These are phyloP conservation scores for Hypomyces rosellus DNA, from an alignment of 2,329 filamentous ascomycete genomes.

Conservation along the genomic window DNA sequence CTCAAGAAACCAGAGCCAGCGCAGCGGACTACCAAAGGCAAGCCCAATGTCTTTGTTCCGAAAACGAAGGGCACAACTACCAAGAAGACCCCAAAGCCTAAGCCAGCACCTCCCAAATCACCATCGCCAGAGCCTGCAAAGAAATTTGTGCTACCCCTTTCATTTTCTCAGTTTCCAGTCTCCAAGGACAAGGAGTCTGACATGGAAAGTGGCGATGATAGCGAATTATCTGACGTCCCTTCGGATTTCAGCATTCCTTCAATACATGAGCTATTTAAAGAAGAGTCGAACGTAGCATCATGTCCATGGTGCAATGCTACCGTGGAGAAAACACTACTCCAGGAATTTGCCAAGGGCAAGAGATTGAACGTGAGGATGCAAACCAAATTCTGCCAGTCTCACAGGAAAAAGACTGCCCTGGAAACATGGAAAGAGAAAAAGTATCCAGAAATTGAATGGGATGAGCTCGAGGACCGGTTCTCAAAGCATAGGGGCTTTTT, in stretches of 20 bases:
- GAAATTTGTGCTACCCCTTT: conserved; percentile 17
- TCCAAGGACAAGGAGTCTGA: conserved; percentile 4
- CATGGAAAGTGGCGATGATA: neutral
- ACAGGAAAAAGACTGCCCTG: conserved; percentile 50
- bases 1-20: neutral
- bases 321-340: conserved; percentile 51
- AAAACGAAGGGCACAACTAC: neutral
- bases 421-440: conserved; percentile 42
- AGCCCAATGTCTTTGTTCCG: neutral
- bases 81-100: neutral
- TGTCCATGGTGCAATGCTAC: conserved; percentile 63
- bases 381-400: conserved; percentile 56
- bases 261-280: neutral
- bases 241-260: conserved; percentile 6
- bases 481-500: conserved; percentile 49
- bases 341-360: conserved; percentile 41
- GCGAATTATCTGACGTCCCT: neutral
- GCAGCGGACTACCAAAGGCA: neutral
- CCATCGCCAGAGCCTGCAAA: conserved; percentile 14
- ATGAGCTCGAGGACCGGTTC: conserved; percentile 52
- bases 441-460: conserved; percentile 71
- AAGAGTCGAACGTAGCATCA: conserved; percentile 32
- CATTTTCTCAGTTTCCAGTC: conserved; percentile 10
- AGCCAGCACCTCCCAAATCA: neutral
- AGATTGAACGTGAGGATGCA: conserved; percentile 53